Percentiles rank a stretch among this genome's conserved stretches.
Conservation (phyloP, 164 flowering plant genomes). For the Stephania yunnanensis region DNA sequence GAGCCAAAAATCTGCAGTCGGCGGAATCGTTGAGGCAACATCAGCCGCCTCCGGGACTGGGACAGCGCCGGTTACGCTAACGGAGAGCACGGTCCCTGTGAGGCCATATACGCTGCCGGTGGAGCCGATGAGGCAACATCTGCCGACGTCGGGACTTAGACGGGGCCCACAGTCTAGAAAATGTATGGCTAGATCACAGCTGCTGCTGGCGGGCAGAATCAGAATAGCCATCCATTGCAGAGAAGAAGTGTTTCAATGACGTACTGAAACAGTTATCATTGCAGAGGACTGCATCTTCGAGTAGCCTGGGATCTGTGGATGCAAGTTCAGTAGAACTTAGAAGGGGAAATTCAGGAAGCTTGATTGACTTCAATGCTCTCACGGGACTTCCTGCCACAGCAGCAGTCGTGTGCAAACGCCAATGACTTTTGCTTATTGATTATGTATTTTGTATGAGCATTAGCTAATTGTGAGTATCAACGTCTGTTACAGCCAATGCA, state of each 20-base stretch:
- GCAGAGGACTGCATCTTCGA: conserved; percentile 86
- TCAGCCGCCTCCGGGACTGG: no score
- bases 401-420: conserved; percentile 25
- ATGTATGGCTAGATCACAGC: no score
- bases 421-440: background rate
- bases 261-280: conserved; percentile 19
- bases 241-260: background rate
- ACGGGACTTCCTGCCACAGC: conserved; percentile 56
- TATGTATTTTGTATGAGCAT: background rate
- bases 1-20: no score
- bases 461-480: conserved; percentile 5
- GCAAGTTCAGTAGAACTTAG: conserved; percentile 52
- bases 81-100: no score
- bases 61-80: no score
- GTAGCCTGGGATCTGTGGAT: conserved; percentile 67
- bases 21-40: no score
- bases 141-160: no score
- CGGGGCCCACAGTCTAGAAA: no score
- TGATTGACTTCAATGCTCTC: conserved; percentile 87
- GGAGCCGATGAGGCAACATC: no score
- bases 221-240: no score
- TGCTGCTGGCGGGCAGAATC: no score
- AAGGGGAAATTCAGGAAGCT: conserved; percentile 43
- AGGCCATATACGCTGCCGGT: no score
- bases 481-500: conserved; percentile 4